Conservation (phyloP, 768 basidiomycete genomes). For the Macrocybe gigantea region DNA sequence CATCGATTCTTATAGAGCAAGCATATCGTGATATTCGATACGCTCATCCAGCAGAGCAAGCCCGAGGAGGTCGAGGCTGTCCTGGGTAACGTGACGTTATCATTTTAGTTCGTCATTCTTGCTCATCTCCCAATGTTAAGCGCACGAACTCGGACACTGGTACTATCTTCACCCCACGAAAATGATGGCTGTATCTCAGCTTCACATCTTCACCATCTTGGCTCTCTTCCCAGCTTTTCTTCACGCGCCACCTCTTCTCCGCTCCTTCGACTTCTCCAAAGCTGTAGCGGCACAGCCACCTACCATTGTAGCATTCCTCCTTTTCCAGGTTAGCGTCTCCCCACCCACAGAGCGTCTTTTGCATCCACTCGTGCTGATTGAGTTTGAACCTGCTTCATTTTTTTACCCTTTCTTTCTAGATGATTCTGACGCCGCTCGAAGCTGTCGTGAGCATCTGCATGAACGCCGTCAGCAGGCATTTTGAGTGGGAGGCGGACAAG, state of each 20-base stretch:
- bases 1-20: conserved; percentile 53
- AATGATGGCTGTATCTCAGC: conserved; percentile 77
- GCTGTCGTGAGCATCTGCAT: conserved; percentile 65
- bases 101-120: conserved; percentile 1
- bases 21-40: conserved; percentile 96
- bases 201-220: conserved; percentile 85
- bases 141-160: conserved; percentile 98
- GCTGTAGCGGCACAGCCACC: conserved; percentile 61
- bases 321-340: conserved; percentile 60
- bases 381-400: neutral
- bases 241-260: conserved; percentile 69
- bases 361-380: conserved; percentile 1
- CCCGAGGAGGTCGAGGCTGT: conserved; percentile 96
- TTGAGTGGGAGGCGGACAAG: conserved; percentile 91
- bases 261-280: conserved; percentile 76
- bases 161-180: conserved; percentile 88
- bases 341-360: neutral
- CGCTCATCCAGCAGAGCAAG: conserved; percentile 86
- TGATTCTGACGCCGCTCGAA: conserved; percentile 79
- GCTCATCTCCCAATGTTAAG: conserved; percentile 23
- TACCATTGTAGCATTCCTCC: conserved; percentile 78
- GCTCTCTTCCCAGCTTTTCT: conserved; percentile 89
- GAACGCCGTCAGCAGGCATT: conserved; percentile 79
- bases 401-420: conserved; percentile 27
- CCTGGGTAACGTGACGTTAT: conserved; percentile 39